These are phyloP conservation scores for Ramichloridium luteum DNA, from an alignment of 2,329 filamentous ascomycete genomes.

Conservation along the genomic window DNA sequence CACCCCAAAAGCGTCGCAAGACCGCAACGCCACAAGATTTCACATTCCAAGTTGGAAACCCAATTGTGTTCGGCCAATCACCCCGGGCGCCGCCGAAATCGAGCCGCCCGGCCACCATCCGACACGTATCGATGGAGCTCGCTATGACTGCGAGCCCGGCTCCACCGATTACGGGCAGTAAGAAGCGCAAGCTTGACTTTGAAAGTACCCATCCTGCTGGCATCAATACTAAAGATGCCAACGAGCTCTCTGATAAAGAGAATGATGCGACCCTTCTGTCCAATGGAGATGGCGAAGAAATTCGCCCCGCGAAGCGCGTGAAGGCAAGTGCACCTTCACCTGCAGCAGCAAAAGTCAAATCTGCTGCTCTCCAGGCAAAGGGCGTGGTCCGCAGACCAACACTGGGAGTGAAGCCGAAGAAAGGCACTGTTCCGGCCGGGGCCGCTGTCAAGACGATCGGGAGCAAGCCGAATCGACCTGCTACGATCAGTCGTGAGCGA, in stretches of 20 bases:
- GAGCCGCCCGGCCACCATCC: conserved; percentile 29
- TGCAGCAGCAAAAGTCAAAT: conserved; percentile 5
- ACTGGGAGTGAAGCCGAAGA: conserved; percentile 24
- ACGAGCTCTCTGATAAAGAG: conserved; percentile 30
- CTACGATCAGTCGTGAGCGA: conserved; percentile 21
- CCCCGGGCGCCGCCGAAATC: conserved; percentile 20
- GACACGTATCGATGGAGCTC: conserved; percentile 30
- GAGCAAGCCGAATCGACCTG: conserved; percentile 11
- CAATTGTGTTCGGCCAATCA: conserved; percentile 32
- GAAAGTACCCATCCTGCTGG: conserved; percentile 7
- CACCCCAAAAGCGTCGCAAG: conserved; percentile 24
- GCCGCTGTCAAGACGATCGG: conserved; percentile 11
- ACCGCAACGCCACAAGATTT: conserved; percentile 31
- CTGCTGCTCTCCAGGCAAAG: conserved; percentile 10
- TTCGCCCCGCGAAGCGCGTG: conserved; percentile 20
- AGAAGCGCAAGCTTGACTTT: conserved; percentile 32
- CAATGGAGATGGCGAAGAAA: conserved; percentile 17
- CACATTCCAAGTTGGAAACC: conserved; percentile 35
- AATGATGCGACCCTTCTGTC: conserved; percentile 23
- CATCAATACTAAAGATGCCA: conserved; percentile 6
- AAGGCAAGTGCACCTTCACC: conserved; percentile 10
- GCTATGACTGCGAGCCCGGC: conserved; percentile 12
- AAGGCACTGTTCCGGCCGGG: conserved; percentile 9
- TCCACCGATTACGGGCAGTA: conserved; percentile 17
- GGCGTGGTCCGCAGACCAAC: conserved; percentile 14